These are phyloP conservation scores for Sporothrix schenckii DNA, from an alignment of 2,329 filamentous ascomycete species.

Conservation along the genomic window DNA sequence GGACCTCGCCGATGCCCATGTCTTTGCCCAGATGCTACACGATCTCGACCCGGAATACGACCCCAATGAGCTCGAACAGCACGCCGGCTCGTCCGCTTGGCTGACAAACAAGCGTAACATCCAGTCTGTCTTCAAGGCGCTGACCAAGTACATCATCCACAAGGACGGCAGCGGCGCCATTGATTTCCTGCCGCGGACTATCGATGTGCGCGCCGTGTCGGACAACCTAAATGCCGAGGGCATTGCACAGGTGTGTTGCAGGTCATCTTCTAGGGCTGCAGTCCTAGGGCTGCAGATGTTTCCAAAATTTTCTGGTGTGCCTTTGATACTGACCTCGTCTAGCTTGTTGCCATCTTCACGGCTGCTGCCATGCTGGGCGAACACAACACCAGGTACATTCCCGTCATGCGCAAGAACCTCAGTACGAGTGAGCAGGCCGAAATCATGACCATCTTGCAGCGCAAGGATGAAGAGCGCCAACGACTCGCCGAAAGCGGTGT, in stretches of 20 bases:
- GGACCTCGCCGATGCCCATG: slow-evolving; percentile 57
- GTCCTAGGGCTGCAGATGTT: background rate
- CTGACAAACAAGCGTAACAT: slow-evolving; percentile 81
- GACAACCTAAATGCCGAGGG: slow-evolving; percentile 36
- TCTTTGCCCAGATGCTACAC: slow-evolving; percentile 60
- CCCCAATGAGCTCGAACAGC: slow-evolving; percentile 56
- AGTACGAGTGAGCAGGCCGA: slow-evolving; percentile 48
- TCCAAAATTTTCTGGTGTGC: too few relatives aligned
- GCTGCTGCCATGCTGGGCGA: slow-evolving; percentile 40
- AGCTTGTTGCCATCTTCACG: slow-evolving; percentile 47
- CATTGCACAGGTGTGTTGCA: slow-evolving; percentile 27
- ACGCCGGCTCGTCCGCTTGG: slow-evolving; percentile 49
- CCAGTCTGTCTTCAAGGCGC: slow-evolving; percentile 81
- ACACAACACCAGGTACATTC: slow-evolving; percentile 41
- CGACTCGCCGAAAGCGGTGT: slow-evolving; percentile 42
- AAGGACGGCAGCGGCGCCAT: slow-evolving; percentile 36
- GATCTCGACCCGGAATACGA: slow-evolving; percentile 62
- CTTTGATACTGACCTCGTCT: background rate
- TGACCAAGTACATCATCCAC: slow-evolving; percentile 71
- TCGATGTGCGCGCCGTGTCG: slow-evolving; percentile 37
- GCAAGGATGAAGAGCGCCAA: slow-evolving; percentile 51
- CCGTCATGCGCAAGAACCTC: slow-evolving; percentile 41
- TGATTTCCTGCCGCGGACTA: slow-evolving; percentile 36
- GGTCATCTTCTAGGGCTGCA: too few relatives aligned
- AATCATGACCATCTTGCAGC: slow-evolving; percentile 54